Evolutionary conservation across 352 stramenopile species (phyloP).

Genomic region (Phytopythium sindhum): DNA sequence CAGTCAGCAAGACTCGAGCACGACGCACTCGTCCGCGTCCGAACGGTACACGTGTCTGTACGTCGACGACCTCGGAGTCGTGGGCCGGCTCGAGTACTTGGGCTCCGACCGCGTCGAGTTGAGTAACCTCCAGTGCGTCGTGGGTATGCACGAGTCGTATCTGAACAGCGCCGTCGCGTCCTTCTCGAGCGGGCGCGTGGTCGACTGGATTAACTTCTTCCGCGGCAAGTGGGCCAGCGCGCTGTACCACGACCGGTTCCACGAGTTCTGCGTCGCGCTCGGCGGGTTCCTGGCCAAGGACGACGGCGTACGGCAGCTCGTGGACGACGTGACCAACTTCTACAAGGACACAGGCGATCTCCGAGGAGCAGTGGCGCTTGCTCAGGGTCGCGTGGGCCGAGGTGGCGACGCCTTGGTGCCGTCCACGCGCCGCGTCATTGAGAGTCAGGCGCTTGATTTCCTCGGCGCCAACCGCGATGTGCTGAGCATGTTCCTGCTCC

Average conservation of each 20-base stretch:
- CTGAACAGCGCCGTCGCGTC: slow-evolving; percentile 79
- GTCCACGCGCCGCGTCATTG: slow-evolving; percentile 71
- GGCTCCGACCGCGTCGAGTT: slow-evolving; percentile 52
- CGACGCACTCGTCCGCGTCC: slow-evolving; percentile 6
- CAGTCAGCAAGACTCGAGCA: slow-evolving; percentile 9
- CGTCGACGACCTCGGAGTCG: slow-evolving; percentile 74
- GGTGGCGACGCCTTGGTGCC: slow-evolving; percentile 53
- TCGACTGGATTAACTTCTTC: slow-evolving; percentile 87
- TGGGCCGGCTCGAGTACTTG: slow-evolving; percentile 71
- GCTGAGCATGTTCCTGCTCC: slow-evolving; percentile 79
- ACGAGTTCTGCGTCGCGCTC: slow-evolving; percentile 62
- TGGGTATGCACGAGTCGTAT: slow-evolving; percentile 84
- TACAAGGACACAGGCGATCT: slow-evolving; percentile 60
- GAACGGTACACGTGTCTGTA: slow-evolving; percentile 63
- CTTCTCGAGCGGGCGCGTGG: slow-evolving; percentile 64
- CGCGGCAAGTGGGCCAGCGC: slow-evolving; percentile 67
- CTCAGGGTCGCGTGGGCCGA: slow-evolving; percentile 60
- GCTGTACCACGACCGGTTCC: slow-evolving; percentile 79
- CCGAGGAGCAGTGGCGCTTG: slow-evolving; percentile 56
- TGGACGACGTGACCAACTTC: slow-evolving; percentile 59
- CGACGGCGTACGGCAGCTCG: slow-evolving; percentile 58
- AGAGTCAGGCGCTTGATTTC: slow-evolving; percentile 77
- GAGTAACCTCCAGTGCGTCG: slow-evolving; percentile 64
- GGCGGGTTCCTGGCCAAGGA: slow-evolving; percentile 61
- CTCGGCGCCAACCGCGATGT: slow-evolving; percentile 72